phyloP scores from a whole-genome alignment of 345 rosid species.

The Gossypium herbaceum region DNA sequence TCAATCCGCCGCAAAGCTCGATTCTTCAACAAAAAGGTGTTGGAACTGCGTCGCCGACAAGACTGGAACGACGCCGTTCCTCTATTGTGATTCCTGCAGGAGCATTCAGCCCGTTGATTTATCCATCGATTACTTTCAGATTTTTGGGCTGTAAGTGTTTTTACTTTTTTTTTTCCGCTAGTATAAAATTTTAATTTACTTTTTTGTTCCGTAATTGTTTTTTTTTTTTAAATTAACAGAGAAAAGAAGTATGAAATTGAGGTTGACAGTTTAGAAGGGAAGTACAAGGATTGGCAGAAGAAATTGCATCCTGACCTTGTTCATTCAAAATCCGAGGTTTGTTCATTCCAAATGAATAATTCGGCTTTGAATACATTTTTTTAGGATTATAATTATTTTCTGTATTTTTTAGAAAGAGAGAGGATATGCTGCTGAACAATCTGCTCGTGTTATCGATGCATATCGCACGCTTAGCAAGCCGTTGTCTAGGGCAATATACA shows the following conservation, averaged over 20 bases:
- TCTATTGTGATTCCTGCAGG: constrained; percentile 64
- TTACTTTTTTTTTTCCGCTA: neutral
- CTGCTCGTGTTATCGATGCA: constrained; percentile 81
- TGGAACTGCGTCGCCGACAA: constrained; percentile 64
- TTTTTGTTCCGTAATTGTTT: neutral
- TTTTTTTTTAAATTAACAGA: constrained; percentile 25
- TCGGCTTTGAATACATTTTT: neutral
- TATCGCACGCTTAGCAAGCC: constrained; percentile 58
- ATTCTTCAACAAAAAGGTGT: constrained; percentile 30
- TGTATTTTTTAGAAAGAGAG: constrained; percentile 51
- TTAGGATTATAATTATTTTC: neutral
- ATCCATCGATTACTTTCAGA: constrained; percentile 68
- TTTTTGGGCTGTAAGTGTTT: constrained; percentile 68
- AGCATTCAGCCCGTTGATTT: constrained; percentile 79
- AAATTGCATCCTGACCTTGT: constrained; percentile 95
- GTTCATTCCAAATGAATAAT: neutral
- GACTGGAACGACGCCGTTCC: constrained; percentile 40
- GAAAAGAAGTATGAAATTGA: constrained; percentile 61
- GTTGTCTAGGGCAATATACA: constrained; percentile 69
- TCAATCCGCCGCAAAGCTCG: constrained; percentile 19
- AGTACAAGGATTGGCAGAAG: constrained; percentile 88
- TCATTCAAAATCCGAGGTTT: constrained; percentile 86
- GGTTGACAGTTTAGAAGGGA: constrained; percentile 54
- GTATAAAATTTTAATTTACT: neutral
- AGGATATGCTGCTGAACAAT: constrained; percentile 82